Evolutionary conservation across 805 yeast species (phyloP).

Genomic region (Candida saitoana): DNA sequence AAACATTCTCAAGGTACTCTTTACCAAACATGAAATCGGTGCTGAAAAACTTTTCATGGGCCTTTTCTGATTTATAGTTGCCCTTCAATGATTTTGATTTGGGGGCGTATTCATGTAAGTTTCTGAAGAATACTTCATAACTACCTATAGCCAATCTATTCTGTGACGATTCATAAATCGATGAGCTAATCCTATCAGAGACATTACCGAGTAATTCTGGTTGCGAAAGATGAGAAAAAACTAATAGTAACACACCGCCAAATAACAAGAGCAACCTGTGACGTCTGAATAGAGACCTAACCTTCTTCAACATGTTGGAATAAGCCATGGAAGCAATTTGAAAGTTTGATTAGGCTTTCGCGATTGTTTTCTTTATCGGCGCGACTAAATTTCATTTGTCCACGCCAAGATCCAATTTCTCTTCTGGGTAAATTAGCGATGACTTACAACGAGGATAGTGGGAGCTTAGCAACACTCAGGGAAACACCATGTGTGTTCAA

Average conservation of each 20-base stretch:
- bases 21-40: slow-evolving; percentile 44
- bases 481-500: neutral
- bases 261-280: neutral
- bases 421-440: too few species aligned
- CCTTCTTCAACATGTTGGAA: neutral
- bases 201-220: neutral
- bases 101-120: slow-evolving; percentile 32
- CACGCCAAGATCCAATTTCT: too few species aligned
- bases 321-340: neutral
- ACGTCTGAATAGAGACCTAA: neutral
- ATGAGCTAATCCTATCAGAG: neutral
- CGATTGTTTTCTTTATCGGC: too few species aligned
- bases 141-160: neutral
- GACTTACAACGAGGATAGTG: too few species aligned
- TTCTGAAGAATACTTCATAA: slow-evolving; percentile 25
- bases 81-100: slow-evolving; percentile 36
- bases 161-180: neutral
- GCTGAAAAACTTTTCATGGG: slow-evolving; percentile 39
- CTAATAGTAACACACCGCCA: neutral
- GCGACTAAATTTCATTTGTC: too few species aligned
- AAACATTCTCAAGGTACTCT: slow-evolving; percentile 41
- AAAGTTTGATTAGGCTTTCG: too few species aligned
- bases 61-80: slow-evolving; percentile 40
- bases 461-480: too few species aligned
- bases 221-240: neutral